Percentiles rank a stretch among this genome's conserved stretches.
phyloP scores from a whole-genome alignment of 805 yeast species.

The Candida corydali region DNA sequence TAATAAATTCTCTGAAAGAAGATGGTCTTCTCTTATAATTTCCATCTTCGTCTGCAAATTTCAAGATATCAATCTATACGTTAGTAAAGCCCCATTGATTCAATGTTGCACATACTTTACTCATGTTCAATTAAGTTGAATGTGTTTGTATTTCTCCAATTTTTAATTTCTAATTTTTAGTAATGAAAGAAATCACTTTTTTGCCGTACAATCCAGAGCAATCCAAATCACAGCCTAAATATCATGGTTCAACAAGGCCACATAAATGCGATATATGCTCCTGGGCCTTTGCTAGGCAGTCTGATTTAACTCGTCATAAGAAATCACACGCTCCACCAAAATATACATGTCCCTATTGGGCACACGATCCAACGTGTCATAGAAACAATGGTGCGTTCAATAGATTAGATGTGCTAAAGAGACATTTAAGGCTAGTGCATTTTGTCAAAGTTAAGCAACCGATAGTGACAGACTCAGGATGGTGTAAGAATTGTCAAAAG shows the following conservation, averaged over 20 bases:
- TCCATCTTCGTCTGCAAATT: constrained; percentile 38
- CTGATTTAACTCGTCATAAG: constrained; percentile 65
- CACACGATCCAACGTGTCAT: constrained; percentile 65
- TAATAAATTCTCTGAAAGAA: constrained; percentile 60
- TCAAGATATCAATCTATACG: constrained; percentile 34
- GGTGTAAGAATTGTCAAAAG: constrained; percentile 62
- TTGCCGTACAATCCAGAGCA: constrained; percentile 5
- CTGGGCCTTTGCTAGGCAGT: constrained; percentile 69
- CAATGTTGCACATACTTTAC: neutral
- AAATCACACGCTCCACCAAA: constrained; percentile 65
- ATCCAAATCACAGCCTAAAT: constrained; percentile 5
- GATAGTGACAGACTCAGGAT: constrained; percentile 40
- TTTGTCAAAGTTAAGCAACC: constrained; percentile 46
- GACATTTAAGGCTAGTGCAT: constrained; percentile 70
- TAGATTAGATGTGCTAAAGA: constrained; percentile 67
- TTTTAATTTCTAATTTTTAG: too few species aligned
- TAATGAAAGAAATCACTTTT: constrained; percentile 6
- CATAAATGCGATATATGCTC: constrained; percentile 40
- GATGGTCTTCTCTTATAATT: constrained; percentile 23
- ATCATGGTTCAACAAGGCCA: constrained; percentile 1
- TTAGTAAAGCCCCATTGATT: neutral
- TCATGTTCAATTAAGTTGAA: neutral
- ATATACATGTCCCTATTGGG: constrained; percentile 73
- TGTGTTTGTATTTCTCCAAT: too few species aligned
- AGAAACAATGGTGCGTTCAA: constrained; percentile 73